Conservation (phyloP, 768 basidiomycete species). For the Porphyrellus cyaneotinctus region DNA sequence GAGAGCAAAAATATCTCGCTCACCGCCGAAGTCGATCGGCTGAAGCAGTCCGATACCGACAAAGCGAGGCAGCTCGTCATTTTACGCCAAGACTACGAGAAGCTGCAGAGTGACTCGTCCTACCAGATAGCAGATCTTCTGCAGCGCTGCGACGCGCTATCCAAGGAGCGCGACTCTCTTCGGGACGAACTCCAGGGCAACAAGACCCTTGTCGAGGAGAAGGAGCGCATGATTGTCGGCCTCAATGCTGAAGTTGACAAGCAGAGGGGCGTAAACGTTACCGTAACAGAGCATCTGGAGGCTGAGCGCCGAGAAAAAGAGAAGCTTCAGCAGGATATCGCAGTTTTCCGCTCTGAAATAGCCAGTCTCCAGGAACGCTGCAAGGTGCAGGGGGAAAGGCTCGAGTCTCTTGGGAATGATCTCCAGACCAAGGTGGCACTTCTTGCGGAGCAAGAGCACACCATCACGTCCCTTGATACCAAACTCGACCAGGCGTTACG, state of each 20-base stretch:
- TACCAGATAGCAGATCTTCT: neutral
- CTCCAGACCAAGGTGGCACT: neutral
- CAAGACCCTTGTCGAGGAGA: neutral
- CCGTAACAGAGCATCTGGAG: neutral
- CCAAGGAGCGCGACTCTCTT: too few relatives aligned
- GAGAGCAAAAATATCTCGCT: neutral
- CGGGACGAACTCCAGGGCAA: too few relatives aligned
- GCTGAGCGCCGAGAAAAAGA: neutral
- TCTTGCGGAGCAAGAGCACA: conserved; percentile 3
- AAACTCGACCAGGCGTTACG: neutral
- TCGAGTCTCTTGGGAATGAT: neutral
- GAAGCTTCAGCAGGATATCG: neutral
- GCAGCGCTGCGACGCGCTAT: neutral
- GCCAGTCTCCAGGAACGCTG: neutral
- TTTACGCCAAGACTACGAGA: neutral
- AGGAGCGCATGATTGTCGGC: neutral
- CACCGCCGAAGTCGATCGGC: neutral
- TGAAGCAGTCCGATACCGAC: neutral
- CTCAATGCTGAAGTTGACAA: neutral
- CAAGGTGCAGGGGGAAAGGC: neutral
- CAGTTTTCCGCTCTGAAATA: neutral
- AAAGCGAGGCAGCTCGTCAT: neutral
- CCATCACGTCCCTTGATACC: neutral
- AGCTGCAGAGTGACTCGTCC: neutral
- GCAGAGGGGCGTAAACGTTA: neutral